phyloP scores from a whole-genome alignment of 192 early-diverging fungal species.

The Polychytrium aggregatum region DNA sequence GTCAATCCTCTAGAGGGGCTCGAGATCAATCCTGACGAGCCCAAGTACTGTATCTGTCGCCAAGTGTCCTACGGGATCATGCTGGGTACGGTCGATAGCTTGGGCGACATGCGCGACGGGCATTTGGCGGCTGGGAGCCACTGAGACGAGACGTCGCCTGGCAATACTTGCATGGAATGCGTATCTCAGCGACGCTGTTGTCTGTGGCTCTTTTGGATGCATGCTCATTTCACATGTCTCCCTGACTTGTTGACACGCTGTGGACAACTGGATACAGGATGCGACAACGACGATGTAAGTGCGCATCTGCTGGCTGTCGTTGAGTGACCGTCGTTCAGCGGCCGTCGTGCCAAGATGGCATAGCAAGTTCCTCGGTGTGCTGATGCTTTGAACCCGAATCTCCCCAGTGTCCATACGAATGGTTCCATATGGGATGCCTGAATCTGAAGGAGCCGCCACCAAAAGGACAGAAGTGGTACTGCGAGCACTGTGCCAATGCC shows the following conservation, averaged over 20 bases:
- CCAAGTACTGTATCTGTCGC: conserved; percentile 90
- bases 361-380: no score
- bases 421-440: no score
- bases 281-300: conserved; percentile 71
- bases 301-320: conserved; percentile 1
- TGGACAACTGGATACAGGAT: conserved; percentile 7
- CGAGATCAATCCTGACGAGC: conserved; percentile 88
- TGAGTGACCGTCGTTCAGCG: no score
- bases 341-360: no score
- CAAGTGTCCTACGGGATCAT: conserved; percentile 96
- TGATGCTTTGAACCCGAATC: no score
- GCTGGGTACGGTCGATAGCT: no score
- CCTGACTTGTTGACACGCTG: background rate
- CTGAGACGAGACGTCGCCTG: background rate
- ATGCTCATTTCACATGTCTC: conserved; percentile 1
- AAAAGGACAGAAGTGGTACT: no score
- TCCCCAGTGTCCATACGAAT: no score
- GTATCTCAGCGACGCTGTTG: background rate
- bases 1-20: conserved; percentile 28
- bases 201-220: conserved; percentile 3
- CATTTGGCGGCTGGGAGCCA: conserved; percentile 1
- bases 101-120: no score
- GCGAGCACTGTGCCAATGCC: no score
- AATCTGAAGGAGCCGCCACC: no score
- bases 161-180: background rate